These are phyloP conservation scores for Xylaria cubensis DNA, from an alignment of 495 filamentous ascomycete species.

Conservation along the genomic window DNA sequence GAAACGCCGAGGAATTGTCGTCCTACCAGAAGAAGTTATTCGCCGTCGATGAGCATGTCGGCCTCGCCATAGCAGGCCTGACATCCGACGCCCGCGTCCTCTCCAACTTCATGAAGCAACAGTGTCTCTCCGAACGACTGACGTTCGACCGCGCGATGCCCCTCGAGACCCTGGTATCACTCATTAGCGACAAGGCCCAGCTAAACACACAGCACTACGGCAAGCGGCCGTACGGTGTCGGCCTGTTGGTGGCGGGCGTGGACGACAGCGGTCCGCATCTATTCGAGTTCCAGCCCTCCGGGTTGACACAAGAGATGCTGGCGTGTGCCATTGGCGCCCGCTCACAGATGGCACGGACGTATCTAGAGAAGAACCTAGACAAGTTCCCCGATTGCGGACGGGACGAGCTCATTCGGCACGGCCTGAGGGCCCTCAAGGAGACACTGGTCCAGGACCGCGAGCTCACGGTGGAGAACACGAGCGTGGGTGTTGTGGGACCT, in stretches of 20 bases:
- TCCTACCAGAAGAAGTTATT: conserved; percentile 99
- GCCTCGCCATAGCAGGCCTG: conserved; percentile 93
- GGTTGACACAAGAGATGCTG: conserved; percentile 95
- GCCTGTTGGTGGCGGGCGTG: conserved; percentile 89
- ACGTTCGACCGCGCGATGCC: conserved; percentile 94
- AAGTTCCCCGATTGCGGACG: conserved; percentile 72
- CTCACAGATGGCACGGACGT: conserved; percentile 96
- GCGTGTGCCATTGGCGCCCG: conserved; percentile 95
- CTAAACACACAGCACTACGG: conserved; percentile 98
- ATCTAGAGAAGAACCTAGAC: conserved; percentile 89
- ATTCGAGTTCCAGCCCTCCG: conserved; percentile 97
- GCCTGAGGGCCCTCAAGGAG: conserved; percentile 90
- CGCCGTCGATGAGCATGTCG: conserved; percentile 92
- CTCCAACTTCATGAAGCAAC: conserved; percentile 99
- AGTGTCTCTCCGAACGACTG: conserved; percentile 92
- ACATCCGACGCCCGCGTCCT: conserved; percentile 98
- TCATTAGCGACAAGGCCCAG: conserved; percentile 96
- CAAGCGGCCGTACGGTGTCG: conserved; percentile 95
- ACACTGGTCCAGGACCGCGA: conserved; percentile 96
- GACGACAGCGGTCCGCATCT: conserved; percentile 93
- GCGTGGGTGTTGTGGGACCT: conserved; percentile 81
- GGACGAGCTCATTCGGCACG: conserved; percentile 90
- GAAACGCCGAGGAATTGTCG: conserved; percentile 98
- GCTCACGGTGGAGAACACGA: conserved; percentile 94
- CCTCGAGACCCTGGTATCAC: conserved; percentile 81